phyloP scores from a whole-genome alignment of 352 stramenopile species.

The Globisporangium takayamanum region DNA sequence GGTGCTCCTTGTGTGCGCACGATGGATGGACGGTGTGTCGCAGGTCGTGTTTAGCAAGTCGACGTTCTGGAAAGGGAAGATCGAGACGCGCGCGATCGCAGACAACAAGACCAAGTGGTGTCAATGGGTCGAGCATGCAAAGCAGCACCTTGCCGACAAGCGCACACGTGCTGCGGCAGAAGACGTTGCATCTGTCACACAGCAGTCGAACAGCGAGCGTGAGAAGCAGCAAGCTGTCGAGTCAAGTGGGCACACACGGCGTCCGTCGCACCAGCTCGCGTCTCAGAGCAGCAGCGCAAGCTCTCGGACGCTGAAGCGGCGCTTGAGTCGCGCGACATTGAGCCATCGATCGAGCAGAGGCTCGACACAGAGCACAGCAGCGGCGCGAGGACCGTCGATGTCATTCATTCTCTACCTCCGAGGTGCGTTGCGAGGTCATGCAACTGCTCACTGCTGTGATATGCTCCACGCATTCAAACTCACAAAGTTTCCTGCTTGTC shows the following conservation, averaged over 20 bases:
- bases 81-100: conserved; percentile 60
- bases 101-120: conserved; percentile 75
- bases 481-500: neutral
- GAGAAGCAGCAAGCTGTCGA: neutral
- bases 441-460: neutral
- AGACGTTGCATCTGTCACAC: neutral
- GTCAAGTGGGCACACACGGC: too few relatives aligned
- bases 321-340: conserved; percentile 8
- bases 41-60: conserved; percentile 78
- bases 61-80: conserved; percentile 80
- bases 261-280: neutral
- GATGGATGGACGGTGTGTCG: conserved; percentile 1
- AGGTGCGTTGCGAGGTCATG: conserved; percentile 10
- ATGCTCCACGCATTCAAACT: neutral
- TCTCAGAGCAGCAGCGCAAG: neutral
- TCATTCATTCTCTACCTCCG: conserved; percentile 17
- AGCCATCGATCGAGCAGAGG: conserved; percentile 2
- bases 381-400: conserved; percentile 1
- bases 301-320: conserved; percentile 3
- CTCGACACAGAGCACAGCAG: conserved; percentile 1
- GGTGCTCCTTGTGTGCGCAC: neutral
- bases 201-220: neutral
- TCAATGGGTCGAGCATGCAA: conserved; percentile 61
- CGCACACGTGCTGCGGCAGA: neutral
- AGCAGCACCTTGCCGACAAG: conserved; percentile 28